These are phyloP conservation scores for Dendrocalamus sinicus DNA, from an alignment of 176 grass and related monocot species.

Conservation along the genomic window DNA sequence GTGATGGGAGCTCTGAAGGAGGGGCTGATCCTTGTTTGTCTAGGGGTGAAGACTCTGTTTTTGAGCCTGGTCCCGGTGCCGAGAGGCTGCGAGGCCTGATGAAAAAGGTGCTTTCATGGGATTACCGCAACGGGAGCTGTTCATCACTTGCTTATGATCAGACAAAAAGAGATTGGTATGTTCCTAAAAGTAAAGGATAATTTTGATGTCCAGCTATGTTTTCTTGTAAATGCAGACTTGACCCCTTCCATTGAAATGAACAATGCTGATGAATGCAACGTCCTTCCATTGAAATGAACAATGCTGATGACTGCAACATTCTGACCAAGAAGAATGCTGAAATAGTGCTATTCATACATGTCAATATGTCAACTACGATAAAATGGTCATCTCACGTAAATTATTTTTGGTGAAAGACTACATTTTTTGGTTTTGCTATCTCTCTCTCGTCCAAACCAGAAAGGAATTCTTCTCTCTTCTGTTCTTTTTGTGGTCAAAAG, in stretches of 20 bases:
- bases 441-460: background rate
- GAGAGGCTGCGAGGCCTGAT: conserved; percentile 73
- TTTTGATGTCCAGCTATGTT: conserved; percentile 8
- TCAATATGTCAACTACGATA: background rate
- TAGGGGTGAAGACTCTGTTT: conserved; percentile 61
- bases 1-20: conserved; percentile 54
- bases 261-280: too few relatives aligned
- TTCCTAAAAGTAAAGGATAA: conserved; percentile 44
- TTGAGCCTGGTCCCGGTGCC: conserved; percentile 66
- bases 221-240: conserved; percentile 49
- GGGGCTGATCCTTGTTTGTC: conserved; percentile 64
- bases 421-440: background rate
- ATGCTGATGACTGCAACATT: conserved; percentile 1
- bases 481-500: background rate
- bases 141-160: conserved; percentile 75
- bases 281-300: conserved; percentile 35
- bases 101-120: conserved; percentile 67
- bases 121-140: conserved; percentile 79
- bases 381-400: background rate
- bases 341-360: background rate
- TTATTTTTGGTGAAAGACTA: background rate
- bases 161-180: conserved; percentile 78
- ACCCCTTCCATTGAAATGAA: background rate
- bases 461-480: background rate
- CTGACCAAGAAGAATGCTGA: conserved; percentile 47